Percentiles rank a stretch among this genome's conserved stretches.
Evolutionary conservation across 2,329 filamentous ascomycete species (phyloP).

Genomic region (Arthrobotrys sphaeroides): DNA sequence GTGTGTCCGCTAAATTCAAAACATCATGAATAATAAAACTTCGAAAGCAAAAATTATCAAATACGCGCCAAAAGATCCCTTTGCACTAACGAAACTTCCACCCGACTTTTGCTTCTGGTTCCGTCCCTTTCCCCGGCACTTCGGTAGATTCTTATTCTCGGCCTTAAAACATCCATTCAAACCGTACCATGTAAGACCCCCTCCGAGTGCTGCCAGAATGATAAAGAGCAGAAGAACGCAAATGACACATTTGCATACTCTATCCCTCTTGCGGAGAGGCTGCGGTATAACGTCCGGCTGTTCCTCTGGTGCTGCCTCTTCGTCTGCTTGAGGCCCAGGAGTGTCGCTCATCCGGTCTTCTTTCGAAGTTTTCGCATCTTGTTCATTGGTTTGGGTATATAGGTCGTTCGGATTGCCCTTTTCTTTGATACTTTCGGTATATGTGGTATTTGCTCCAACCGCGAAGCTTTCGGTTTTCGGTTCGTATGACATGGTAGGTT

Average conservation of each 20-base stretch:
- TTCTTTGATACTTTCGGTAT: background rate
- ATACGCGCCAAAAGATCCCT: conserved; percentile 5
- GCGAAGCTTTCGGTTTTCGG: background rate
- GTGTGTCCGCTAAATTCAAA: too few relatives aligned
- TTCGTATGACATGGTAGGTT: background rate
- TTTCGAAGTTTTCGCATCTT: conserved; percentile 2
- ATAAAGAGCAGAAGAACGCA: background rate
- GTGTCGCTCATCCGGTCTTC: background rate
- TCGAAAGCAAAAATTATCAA: background rate
- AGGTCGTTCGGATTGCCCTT: background rate
- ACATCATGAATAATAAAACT: conserved; percentile 5
- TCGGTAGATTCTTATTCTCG: background rate
- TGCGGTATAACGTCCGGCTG: too few relatives aligned
- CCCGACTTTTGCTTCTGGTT: conserved; percentile 4
- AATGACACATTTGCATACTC: background rate
- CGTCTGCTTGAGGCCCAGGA: background rate
- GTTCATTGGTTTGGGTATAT: background rate
- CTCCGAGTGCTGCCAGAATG: background rate
- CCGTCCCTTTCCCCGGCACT: background rate
- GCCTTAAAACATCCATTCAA: conserved; percentile 28
- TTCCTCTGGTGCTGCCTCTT: background rate
- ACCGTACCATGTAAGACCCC: conserved; percentile 11
- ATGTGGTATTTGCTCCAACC: background rate
- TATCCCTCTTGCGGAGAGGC: background rate
- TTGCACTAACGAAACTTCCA: background rate